phyloP scores from a whole-genome alignment of 1,284 basidiomycete genomes.

The Takashimella koratensis region DNA sequence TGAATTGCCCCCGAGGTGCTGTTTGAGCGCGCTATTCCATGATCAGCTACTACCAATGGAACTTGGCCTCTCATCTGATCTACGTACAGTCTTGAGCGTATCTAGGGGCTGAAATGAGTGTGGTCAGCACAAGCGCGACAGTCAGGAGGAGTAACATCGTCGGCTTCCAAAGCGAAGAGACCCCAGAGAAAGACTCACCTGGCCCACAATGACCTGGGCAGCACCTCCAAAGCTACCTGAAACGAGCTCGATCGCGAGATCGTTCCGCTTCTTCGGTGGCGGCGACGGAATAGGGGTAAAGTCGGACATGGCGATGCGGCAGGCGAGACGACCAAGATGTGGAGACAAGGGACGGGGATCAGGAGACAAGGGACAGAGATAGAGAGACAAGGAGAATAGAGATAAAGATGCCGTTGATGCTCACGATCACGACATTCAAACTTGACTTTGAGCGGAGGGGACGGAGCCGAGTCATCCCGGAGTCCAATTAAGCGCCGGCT shows the following conservation, averaged over 20 bases:
- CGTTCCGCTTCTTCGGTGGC: conserved; percentile 34
- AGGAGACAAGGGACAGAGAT: too few relatives aligned
- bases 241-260: conserved; percentile 46
- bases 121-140: too few relatives aligned
- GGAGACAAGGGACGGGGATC: too few relatives aligned
- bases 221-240: conserved; percentile 50
- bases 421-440: conserved; percentile 10
- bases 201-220: conserved; percentile 69
- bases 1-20: conserved; percentile 57
- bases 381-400: too few relatives aligned
- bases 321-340: too few relatives aligned
- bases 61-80: conserved; percentile 56
- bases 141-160: neutral
- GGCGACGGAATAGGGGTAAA: conserved; percentile 25
- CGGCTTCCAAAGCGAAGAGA: too few relatives aligned
- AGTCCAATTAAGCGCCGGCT: too few relatives aligned
- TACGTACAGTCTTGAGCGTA: conserved; percentile 66
- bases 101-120: conserved; percentile 58
- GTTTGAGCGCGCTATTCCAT: conserved; percentile 53
- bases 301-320: conserved; percentile 15
- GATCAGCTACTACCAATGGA: conserved; percentile 58
- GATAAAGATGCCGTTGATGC: conserved; percentile 1
- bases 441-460: too few relatives aligned
- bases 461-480: too few relatives aligned
- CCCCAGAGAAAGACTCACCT: conserved; percentile 49